These are phyloP conservation scores for Lactarius akahatsu DNA, from an alignment of 768 basidiomycete genomes.

Conservation along the genomic window DNA sequence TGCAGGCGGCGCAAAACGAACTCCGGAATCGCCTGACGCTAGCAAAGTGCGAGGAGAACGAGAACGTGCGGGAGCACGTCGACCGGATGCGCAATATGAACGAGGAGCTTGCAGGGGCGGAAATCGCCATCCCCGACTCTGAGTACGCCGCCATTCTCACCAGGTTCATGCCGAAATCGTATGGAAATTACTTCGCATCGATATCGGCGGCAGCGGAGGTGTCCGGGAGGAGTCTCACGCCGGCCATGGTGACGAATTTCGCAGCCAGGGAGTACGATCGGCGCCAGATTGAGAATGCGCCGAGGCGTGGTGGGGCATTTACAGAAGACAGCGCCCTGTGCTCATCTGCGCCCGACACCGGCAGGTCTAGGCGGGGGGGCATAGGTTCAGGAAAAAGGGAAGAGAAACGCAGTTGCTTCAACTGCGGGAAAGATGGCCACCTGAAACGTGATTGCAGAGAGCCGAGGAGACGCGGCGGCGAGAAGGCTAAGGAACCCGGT, in stretches of 20 bases:
- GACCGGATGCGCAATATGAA: not conserved
- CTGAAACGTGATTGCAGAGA: too few species aligned
- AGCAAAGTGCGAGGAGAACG: not conserved
- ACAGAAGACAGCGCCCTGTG: not conserved
- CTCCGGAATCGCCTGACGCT: not conserved
- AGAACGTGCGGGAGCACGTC: not conserved
- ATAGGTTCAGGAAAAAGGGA: not conserved
- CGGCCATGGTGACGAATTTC: not conserved
- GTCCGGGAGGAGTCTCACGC: not conserved
- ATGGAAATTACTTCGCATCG: not conserved
- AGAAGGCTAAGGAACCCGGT: not conserved
- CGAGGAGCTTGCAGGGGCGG: not conserved
- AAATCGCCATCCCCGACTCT: not conserved
- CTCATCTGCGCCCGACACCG: too few species aligned
- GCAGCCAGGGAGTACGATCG: not conserved
- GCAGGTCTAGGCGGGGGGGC: not conserved
- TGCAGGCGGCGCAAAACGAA: too few species aligned
- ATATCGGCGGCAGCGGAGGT: not conserved
- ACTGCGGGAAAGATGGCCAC: too few species aligned
- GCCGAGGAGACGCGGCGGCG: too few species aligned
- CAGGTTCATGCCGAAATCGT: not conserved
- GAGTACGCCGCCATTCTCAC: not conserved
- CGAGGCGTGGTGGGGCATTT: not conserved
- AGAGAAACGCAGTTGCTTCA: too few species aligned
- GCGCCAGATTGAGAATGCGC: not conserved